A percentile compares a stretch with the other conserved stretches of the same genome.
Conservation (phyloP, 140 eudicot genomes). For the Flaveria floridana region DNA sequence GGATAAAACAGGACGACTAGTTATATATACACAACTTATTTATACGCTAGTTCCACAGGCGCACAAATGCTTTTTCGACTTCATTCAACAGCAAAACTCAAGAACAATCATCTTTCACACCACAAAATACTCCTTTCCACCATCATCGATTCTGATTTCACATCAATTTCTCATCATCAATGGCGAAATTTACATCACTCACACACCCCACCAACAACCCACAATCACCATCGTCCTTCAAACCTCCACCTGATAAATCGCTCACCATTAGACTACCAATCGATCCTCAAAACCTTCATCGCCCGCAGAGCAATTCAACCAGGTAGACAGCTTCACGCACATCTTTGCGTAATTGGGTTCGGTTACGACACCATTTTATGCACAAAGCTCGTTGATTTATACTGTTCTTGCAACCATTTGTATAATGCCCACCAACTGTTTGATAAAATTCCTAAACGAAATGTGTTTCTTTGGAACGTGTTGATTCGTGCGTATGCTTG, state of each 20-base stretch:
- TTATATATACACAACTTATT: background rate
- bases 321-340: slow-evolving; percentile 79
- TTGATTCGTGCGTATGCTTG: slow-evolving; percentile 85
- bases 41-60: background rate
- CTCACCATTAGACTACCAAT: slow-evolving; percentile 37
- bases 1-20: no score
- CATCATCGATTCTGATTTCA: no score
- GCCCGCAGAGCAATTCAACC: slow-evolving; percentile 59
- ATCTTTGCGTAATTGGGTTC: slow-evolving; percentile 49
- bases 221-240: slow-evolving; percentile 12
- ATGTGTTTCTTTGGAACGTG: slow-evolving; percentile 72
- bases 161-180: slow-evolving; percentile 9
- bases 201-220: slow-evolving; percentile 3
- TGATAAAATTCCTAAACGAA: slow-evolving; percentile 57
- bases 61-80: slow-evolving; percentile 38
- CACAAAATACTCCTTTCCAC: no score
- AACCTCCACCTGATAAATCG: slow-evolving; percentile 26
- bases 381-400: slow-evolving; percentile 61
- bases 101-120: background rate
- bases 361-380: slow-evolving; percentile 47
- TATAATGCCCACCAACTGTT: slow-evolving; percentile 62
- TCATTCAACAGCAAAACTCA: slow-evolving; percentile 28
- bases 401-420: slow-evolving; percentile 43
- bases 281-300: slow-evolving; percentile 43
- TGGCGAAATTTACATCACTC: slow-evolving; percentile 23